These are phyloP conservation scores for Pichia sp. DNA, from an alignment of 1,139 yeast genomes.

Conservation along the genomic window DNA sequence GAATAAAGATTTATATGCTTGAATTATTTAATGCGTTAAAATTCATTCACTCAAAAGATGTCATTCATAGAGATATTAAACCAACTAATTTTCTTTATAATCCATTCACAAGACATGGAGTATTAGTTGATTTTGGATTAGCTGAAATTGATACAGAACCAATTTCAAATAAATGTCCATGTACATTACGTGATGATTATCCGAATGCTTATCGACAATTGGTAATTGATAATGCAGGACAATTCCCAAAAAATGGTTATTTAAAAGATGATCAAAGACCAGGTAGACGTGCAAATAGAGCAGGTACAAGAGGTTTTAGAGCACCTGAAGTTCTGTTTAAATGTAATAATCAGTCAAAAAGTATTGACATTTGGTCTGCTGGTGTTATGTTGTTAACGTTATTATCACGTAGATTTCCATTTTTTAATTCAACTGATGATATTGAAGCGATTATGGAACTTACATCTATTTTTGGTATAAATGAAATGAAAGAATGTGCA, in stretches of 20 bases:
- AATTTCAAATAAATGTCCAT: slow-evolving; percentile 24
- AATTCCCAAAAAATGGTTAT: slow-evolving; percentile 50
- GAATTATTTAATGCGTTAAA: slow-evolving; percentile 72
- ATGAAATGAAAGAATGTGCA: slow-evolving; percentile 71
- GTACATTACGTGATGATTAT: slow-evolving; percentile 28
- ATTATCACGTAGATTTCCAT: slow-evolving; percentile 69
- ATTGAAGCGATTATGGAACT: slow-evolving; percentile 85
- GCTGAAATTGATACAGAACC: slow-evolving; percentile 48
- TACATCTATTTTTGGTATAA: slow-evolving; percentile 75
- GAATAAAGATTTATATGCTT: slow-evolving; percentile 73
- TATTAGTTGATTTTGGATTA: slow-evolving; percentile 85
- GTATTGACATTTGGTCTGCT: slow-evolving; percentile 88
- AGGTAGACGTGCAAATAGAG: slow-evolving; percentile 90
- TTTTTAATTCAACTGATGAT: slow-evolving; percentile 87
- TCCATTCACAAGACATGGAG: slow-evolving; percentile 70
- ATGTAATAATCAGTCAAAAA: slow-evolving; percentile 77
- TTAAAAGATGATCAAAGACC: slow-evolving; percentile 80
- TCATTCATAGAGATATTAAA: slow-evolving; percentile 84
- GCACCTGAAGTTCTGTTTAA: slow-evolving; percentile 92
- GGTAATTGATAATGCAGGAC: slow-evolving; percentile 10
- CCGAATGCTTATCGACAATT: slow-evolving; percentile 12
- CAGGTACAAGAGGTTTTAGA: slow-evolving; percentile 95
- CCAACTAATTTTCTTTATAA: slow-evolving; percentile 86
- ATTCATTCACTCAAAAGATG: slow-evolving; percentile 68
- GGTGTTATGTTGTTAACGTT: slow-evolving; percentile 79